Evolutionary conservation across 345 rosid genomes (phyloP), one percentile per base, ranked within the genome.

Genomic region (Excoecaria cochinchinensis): DNA sequence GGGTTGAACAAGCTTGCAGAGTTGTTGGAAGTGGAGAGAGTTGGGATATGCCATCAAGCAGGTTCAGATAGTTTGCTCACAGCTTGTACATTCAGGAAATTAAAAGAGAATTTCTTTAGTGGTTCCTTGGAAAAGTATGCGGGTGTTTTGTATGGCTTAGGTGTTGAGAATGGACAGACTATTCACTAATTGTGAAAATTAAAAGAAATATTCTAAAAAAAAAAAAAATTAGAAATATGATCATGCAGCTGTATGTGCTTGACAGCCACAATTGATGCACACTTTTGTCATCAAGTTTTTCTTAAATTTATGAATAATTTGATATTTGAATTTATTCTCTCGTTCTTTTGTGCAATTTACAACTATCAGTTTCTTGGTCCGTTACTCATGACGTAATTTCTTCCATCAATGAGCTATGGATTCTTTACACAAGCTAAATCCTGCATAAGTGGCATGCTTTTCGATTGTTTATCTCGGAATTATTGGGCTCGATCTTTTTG

Each of bases 51-150:
- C 78, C 97, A 92, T 70, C 97, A 89, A 79, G 97, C 95, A 3
- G 95, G 95, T 67, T 92, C 95, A 0, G 97, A 92, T 84, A 92
- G 93, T 78, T 85, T 90, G 86, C 90, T 90, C 53, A 92, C 97
- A 39, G 86, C 87, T 36, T 90, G 88, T 82, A 85, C 94, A 77
- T 92, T 90, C 85, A 84, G 79, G 89, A 90, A 86, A 78, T 58
- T 92, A 69, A 89, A 89, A 79, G 94, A 87, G 42, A 83, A 75
- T 79, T 92, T 85, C 89, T 87, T 92, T 76, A 78, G 78, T 81
- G 90, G 90, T 36, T 87, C 90, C 0, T 56, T 79, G 65, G 89
- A 89, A 79, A 92, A 86, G 66, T 85, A 90, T 80, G 89, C 91
- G 63, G 93, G 94, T 65, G 91, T 87, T 50, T 79, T 92, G 84